Evolutionary conservation across 306 rosid genomes (phyloP).

Genomic region (Acacia crassicarpa): DNA sequence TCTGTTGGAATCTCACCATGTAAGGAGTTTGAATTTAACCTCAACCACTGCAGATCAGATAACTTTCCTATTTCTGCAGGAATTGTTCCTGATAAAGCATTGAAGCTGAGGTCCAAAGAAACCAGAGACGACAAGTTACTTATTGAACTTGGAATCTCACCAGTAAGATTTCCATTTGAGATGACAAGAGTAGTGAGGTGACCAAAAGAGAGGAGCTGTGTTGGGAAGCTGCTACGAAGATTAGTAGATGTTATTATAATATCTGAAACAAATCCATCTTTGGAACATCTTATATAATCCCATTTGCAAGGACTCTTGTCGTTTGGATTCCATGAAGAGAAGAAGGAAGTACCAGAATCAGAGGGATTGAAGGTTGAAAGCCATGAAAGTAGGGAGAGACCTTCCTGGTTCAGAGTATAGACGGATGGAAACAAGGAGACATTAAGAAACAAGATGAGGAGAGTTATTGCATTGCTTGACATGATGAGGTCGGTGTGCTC

Average conservation of each 20-base stretch:
- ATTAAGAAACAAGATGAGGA: slow-evolving; percentile 58
- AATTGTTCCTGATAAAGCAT: slow-evolving; percentile 72
- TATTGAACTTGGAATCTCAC: slow-evolving; percentile 60
- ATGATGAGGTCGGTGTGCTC: slow-evolving; percentile 49
- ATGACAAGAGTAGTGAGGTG: slow-evolving; percentile 66
- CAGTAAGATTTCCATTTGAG: slow-evolving; percentile 82
- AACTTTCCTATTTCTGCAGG: slow-evolving; percentile 67
- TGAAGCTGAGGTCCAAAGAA: slow-evolving; percentile 80
- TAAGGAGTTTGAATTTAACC: slow-evolving; percentile 73
- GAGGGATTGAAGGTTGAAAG: slow-evolving; percentile 76
- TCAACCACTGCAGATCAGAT: slow-evolving; percentile 47
- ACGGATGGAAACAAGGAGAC: slow-evolving; percentile 57
- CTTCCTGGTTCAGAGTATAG: slow-evolving; percentile 83
- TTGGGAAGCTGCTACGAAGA: slow-evolving; percentile 64
- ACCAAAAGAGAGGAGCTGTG: slow-evolving; percentile 58
- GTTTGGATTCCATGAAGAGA: slow-evolving; percentile 82
- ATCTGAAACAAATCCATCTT: slow-evolving; percentile 60
- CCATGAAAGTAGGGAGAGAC: slow-evolving; percentile 89
- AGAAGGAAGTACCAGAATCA: slow-evolving; percentile 57
- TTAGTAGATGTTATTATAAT: slow-evolving; percentile 60
- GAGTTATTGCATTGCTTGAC: slow-evolving; percentile 58
- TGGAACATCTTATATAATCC: slow-evolving; percentile 77
- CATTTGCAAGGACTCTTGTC: slow-evolving; percentile 78
- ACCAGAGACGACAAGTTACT: slow-evolving; percentile 75
- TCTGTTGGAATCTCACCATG: slow-evolving; percentile 64